Percentiles rank a stretch among this genome's conserved stretches.
These are phyloP conservation scores for Chalciporus sphaerocephalus DNA, from an alignment of 768 basidiomycete genomes.

Conservation along the genomic window DNA sequence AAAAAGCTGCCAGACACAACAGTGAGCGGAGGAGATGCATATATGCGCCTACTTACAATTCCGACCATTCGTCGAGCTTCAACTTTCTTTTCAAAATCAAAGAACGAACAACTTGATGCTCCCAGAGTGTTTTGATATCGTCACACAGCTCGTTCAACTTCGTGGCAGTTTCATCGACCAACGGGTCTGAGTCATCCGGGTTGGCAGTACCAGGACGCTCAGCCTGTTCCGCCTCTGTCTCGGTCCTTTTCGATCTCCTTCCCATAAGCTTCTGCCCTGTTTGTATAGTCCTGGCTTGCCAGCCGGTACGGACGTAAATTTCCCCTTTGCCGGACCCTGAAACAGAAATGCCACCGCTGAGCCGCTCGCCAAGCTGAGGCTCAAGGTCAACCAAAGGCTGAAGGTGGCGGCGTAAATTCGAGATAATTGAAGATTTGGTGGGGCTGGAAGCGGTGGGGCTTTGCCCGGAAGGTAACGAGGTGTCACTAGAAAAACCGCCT, in stretches of 20 bases:
- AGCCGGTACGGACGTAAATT: slow-evolving; percentile 74
- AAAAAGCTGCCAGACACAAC: slow-evolving; percentile 53
- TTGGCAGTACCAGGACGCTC: slow-evolving; percentile 28
- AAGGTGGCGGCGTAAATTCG: slow-evolving; percentile 55
- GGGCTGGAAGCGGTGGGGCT: slow-evolving; percentile 18
- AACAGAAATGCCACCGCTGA: slow-evolving; percentile 69
- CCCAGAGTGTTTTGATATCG: slow-evolving; percentile 72
- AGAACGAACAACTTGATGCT: slow-evolving; percentile 63
- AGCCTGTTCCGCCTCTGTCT: slow-evolving; percentile 22
- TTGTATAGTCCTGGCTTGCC: slow-evolving; percentile 69
- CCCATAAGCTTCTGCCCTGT: slow-evolving; percentile 38
- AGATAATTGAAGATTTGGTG: slow-evolving; percentile 35
- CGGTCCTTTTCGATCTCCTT: slow-evolving; percentile 25
- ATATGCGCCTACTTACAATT: slow-evolving; percentile 58
- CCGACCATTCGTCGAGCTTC: slow-evolving; percentile 82
- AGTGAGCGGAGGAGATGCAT: slow-evolving; percentile 15
- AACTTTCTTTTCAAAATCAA: slow-evolving; percentile 65
- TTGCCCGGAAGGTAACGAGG: slow-evolving; percentile 10
- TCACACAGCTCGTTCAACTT: slow-evolving; percentile 55
- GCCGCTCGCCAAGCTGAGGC: slow-evolving; percentile 58
- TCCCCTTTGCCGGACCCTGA: slow-evolving; percentile 74
- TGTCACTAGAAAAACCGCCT: slow-evolving; percentile 5
- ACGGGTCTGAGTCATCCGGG: slow-evolving; percentile 42
- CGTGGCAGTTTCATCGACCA: slow-evolving; percentile 57
- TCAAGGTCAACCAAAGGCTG: slow-evolving; percentile 60